Conservation (phyloP, 176 grass and related monocot genomes). For the Themeda triandra region DNA sequence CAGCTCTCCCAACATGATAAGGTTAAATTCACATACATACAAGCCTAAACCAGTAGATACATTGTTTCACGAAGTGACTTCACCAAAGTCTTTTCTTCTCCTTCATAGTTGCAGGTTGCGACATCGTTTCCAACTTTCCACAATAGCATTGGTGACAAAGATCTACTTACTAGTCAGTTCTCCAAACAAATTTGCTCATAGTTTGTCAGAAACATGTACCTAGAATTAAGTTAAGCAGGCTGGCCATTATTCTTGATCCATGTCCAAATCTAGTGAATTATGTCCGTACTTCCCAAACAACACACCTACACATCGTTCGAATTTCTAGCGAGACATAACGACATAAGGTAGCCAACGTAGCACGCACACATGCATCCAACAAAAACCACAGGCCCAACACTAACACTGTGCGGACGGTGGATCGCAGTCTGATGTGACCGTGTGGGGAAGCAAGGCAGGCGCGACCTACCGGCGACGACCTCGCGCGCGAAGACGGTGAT, state of each 20-base stretch:
- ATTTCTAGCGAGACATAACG: not conserved
- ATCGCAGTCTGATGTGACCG: not conserved
- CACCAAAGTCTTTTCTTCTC: not conserved
- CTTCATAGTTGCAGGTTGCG: not conserved
- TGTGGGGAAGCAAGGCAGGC: too few relatives aligned
- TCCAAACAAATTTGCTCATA: not conserved
- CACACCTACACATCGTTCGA: not conserved
- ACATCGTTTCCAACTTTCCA: not conserved
- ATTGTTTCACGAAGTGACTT: not conserved
- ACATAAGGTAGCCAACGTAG: not conserved
- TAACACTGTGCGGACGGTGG: not conserved
- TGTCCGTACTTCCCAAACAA: not conserved
- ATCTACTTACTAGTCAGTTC: not conserved
- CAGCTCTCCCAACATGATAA: not conserved
- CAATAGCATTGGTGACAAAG: not conserved
- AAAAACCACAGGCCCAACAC: not conserved
- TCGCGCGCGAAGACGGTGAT: conserved; percentile 93
- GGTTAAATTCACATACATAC: not conserved
- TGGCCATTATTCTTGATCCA: not conserved
- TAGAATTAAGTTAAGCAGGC: not conserved
- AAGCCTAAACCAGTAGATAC: not conserved
- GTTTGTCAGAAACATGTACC: not conserved
- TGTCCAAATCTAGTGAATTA: not conserved
- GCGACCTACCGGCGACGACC: conserved; percentile 63
- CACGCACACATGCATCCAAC: not conserved